Evolutionary conservation across 441 rosid genomes (phyloP).

Genomic region (Pelargonium exstipulatum): DNA sequence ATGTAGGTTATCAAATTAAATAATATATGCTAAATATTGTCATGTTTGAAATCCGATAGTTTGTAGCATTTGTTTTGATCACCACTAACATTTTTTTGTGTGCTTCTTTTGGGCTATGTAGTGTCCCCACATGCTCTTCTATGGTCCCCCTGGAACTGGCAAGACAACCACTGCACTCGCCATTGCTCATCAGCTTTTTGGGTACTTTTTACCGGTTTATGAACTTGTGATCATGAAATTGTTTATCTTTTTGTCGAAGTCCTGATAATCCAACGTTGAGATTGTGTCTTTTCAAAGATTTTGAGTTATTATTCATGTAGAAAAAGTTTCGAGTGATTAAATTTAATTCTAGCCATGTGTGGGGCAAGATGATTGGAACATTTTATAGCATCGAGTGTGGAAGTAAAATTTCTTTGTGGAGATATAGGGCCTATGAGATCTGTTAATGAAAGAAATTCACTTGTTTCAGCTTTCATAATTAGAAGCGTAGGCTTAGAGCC

Average conservation of each 20-base stretch:
- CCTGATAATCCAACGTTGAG: not conserved
- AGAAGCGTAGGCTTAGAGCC: not conserved
- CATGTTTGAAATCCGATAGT: conserved; percentile 33
- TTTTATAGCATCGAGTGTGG: not conserved
- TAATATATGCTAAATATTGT: too few species aligned
- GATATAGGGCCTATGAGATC: not conserved
- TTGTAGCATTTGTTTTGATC: not conserved
- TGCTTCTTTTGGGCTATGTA: conserved; percentile 21
- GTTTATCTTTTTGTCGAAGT: not conserved
- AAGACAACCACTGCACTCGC: conserved; percentile 96
- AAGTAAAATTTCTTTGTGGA: not conserved
- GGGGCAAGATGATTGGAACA: not conserved
- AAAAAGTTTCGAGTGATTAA: not conserved
- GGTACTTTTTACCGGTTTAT: conserved; percentile 34
- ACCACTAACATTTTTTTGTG: not conserved
- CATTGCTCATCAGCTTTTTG: conserved; percentile 81
- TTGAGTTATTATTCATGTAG: not conserved
- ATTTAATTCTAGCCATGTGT: not conserved
- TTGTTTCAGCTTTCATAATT: not conserved
- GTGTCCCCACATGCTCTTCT: conserved; percentile 97
- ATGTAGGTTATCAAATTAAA: not conserved
- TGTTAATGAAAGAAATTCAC: not conserved
- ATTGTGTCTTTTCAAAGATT: not conserved
- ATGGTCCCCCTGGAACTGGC: conserved; percentile 92
- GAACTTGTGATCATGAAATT: not conserved